These are phyloP conservation scores for Corylus avellana DNA, from an alignment of 306 rosid species.

Conservation along the genomic window DNA sequence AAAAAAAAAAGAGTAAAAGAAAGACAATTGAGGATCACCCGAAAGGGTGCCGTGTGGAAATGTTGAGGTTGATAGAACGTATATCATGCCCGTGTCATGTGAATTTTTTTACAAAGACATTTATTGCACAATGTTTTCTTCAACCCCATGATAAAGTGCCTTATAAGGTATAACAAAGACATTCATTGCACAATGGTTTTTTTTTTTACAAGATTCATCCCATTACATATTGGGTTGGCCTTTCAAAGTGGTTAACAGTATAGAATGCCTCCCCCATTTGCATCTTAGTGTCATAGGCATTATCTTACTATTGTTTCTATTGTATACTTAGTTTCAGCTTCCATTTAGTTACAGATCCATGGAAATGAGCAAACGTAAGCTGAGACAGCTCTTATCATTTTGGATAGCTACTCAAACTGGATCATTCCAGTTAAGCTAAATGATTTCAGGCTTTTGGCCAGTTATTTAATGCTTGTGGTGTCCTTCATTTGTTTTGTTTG, in stretches of 20 bases:
- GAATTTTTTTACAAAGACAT: not conserved
- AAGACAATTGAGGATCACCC: not conserved
- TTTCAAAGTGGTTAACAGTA: not conserved
- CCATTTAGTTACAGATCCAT: no score
- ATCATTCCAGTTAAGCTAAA: not conserved
- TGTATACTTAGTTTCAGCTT: not conserved
- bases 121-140: no score
- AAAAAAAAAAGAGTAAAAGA: not conserved
- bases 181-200: no score
- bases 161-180: not conserved
- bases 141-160: no score
- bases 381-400: not conserved
- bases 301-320: no score
- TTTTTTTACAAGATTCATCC: not conserved
- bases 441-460: not conserved
- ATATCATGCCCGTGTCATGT: not conserved
- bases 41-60: not conserved
- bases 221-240: not conserved
- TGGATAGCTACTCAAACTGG: not conserved
- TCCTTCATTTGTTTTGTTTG: not conserved
- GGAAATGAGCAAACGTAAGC: not conserved
- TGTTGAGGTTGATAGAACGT: not conserved
- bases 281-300: no score
- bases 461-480: not conserved
- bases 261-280: not conserved